Evolutionary conservation across 352 stramenopile genomes (phyloP), one percentile per base, ranked within the genome.

Genomic region (Phytophthora podocarpi): DNA sequence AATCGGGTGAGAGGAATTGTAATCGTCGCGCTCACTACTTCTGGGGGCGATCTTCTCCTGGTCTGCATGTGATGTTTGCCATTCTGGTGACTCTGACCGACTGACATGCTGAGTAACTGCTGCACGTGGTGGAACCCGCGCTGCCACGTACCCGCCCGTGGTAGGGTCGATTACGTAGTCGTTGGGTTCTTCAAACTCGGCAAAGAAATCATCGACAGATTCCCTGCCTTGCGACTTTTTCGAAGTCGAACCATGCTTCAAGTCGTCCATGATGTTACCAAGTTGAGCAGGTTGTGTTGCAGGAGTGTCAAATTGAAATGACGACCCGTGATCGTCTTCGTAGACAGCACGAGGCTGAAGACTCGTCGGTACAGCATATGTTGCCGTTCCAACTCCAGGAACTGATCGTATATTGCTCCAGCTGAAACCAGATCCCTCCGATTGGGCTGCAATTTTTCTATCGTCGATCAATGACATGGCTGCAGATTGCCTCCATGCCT

Each of bases 141-240:
- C 41, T 20, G 79, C 58, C 9, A 91, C 73, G 40, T 93, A 93
- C 8, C 76, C 70, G 21, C 80, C 82, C 4, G 70, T 82, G 5
- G 40, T 61, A 27, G 75, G 53, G 23, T 93, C 84, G 41, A 91
- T 91, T 3, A 90, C 72, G 51, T 93, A 93, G 24, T 91, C 78
- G n/a, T 85, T 86, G 0, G 76, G 81, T 24, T 75, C 76, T 65
- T 93, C 84, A 51, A 91, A 93, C 20, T 86, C 76, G 0, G 82
- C 78, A 59, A 93, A 91, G 35, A 84, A 80, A 53, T 91, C 84
- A 40, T 93, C 82, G n/a, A 90, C 54, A 9, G 81, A 78, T 6
- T 76, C 59, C 37, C 59, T 59, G 1, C 15, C 41, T 41, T 45
- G 37, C 18, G 46, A 8, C 5, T 50, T 59, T 47, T 59, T 68